phyloP scores from a whole-genome alignment of 768 basidiomycete species.

The Termitomyces bulborhizus region DNA sequence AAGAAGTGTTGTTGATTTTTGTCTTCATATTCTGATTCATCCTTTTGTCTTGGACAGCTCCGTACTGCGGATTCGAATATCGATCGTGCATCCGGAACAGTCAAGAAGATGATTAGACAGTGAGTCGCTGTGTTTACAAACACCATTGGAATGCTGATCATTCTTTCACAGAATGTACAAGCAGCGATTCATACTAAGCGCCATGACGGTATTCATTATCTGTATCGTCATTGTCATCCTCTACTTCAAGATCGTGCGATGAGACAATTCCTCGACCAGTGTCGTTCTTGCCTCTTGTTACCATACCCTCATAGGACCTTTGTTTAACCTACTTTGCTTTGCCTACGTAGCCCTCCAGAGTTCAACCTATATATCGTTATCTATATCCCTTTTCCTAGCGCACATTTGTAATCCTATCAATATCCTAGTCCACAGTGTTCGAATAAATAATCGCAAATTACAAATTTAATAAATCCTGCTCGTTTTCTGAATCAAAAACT shows the following conservation, averaged over 20 bases:
- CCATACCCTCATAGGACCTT: background rate
- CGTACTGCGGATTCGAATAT: conserved; percentile 77
- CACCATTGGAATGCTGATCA: background rate
- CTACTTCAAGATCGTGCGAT: conserved; percentile 45
- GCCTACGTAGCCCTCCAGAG: background rate
- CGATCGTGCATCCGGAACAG: conserved; percentile 77
- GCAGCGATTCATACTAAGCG: conserved; percentile 74
- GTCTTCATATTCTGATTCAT: background rate
- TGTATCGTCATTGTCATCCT: conserved; percentile 68
- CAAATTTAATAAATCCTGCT: background rate
- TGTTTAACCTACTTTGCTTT: background rate
- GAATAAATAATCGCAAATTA: background rate
- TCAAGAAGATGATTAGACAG: conserved; percentile 92
- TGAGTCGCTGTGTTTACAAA: conserved; percentile 29
- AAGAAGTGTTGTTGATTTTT: conserved; percentile 17
- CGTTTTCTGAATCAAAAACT: background rate
- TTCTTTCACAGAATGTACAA: conserved; percentile 71
- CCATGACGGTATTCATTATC: conserved; percentile 74
- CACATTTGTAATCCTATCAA: background rate
- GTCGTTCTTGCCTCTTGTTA: background rate
- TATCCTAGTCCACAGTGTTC: background rate
- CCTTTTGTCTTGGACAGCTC: conserved; percentile 39
- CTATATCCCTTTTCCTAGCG: background rate
- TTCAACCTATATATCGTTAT: background rate
- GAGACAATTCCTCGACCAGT: background rate